Conservation (phyloP, 805 yeast species). For the Cyberlindnera petersonii region DNA sequence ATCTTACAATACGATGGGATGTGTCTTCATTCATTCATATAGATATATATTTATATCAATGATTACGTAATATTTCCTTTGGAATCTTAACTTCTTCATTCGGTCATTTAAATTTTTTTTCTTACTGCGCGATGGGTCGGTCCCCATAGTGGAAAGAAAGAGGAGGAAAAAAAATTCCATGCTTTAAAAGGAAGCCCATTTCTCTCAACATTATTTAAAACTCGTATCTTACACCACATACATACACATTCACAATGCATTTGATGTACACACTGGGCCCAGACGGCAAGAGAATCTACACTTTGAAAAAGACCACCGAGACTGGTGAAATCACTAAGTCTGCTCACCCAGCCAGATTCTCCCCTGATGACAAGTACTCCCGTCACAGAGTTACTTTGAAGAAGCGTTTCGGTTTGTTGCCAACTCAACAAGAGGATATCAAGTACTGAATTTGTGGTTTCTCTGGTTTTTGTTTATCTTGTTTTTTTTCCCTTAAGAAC, state of each 20-base stretch:
- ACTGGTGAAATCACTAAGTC: conserved; percentile 95
- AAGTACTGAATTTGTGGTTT: conserved; percentile 14
- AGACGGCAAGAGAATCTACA: conserved; percentile 95
- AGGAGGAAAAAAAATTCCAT: conserved; percentile 3
- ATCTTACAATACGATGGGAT: too few species aligned
- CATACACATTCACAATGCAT: conserved; percentile 61
- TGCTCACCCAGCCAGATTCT: conserved; percentile 99
- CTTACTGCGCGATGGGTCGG: neutral
- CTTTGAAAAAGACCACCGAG: conserved; percentile 76
- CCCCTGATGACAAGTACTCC: conserved; percentile 99
- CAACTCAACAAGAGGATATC: conserved; percentile 57
- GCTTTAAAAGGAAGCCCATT: neutral
- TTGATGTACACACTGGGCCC: conserved; percentile 95
- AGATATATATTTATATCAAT: too few species aligned
- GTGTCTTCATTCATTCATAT: too few species aligned
- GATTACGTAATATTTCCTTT: too few species aligned
- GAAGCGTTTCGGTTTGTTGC: conserved; percentile 87
- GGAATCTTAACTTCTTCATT: conserved; percentile 6
- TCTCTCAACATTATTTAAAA: too few species aligned
- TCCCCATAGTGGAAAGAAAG: neutral
- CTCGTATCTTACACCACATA: too few species aligned
- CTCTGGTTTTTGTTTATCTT: neutral
- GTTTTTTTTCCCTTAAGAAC: neutral
- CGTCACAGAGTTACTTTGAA: conserved; percentile 98
- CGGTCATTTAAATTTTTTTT: neutral